Evolutionary conservation across 345 rosid genomes (phyloP).

Genomic region (Corchorus olitorius): DNA sequence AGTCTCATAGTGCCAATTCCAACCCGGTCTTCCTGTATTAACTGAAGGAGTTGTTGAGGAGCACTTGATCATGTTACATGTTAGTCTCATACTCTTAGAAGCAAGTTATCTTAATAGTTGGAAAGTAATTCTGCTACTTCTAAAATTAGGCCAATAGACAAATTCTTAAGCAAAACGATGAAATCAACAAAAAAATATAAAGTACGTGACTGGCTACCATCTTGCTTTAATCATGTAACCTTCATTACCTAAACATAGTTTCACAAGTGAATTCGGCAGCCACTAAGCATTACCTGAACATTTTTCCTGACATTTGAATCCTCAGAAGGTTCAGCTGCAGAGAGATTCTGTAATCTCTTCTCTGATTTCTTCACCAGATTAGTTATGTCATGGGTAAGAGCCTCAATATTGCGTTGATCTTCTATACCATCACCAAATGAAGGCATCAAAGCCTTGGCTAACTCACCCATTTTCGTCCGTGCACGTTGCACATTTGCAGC

Average conservation of each 20-base stretch:
- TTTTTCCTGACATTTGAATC: slow-evolving; percentile 94
- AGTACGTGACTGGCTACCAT: neutral
- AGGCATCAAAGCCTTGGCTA: slow-evolving; percentile 95
- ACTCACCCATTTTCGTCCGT: slow-evolving; percentile 67
- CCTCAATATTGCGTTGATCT: slow-evolving; percentile 84
- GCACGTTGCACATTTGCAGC: slow-evolving; percentile 78
- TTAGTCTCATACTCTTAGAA: neutral
- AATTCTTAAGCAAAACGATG: neutral
- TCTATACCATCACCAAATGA: slow-evolving; percentile 98
- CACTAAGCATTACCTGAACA: slow-evolving; percentile 65
- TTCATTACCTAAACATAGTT: neutral
- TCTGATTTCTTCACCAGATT: slow-evolving; percentile 77
- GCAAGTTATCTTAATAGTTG: neutral
- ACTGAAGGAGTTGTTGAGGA: no score
- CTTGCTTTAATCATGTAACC: slow-evolving; percentile 3
- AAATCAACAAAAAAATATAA: neutral
- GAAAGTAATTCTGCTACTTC: neutral
- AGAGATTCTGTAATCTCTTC: slow-evolving; percentile 71
- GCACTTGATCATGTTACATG: neutral
- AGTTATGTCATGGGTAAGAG: slow-evolving; percentile 84
- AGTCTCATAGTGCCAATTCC: no score
- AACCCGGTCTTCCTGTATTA: no score
- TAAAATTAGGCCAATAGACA: neutral
- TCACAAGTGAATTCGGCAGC: neutral
- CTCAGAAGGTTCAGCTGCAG: slow-evolving; percentile 76